phyloP scores from a whole-genome alignment of 768 basidiomycete genomes.

The Trametes maxima region DNA sequence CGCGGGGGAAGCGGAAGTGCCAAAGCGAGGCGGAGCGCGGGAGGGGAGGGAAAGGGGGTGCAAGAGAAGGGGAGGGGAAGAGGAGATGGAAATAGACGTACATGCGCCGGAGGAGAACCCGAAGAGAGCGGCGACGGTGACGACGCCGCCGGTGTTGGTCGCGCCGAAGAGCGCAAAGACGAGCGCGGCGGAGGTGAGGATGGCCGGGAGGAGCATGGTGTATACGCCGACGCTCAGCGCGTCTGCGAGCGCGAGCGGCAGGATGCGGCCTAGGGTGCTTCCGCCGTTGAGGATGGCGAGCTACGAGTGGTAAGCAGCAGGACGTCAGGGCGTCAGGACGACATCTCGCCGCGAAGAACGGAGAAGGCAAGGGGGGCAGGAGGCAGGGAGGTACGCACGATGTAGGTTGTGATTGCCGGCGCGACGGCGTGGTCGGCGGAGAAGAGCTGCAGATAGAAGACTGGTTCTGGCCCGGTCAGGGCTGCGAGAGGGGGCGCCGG shows the following conservation, averaged over 20 bases:
- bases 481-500: neutral
- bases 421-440: slow-evolving; percentile 25
- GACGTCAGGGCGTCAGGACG: neutral
- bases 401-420: slow-evolving; percentile 27
- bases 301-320: neutral
- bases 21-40: too few relatives aligned
- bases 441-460: slow-evolving; percentile 32
- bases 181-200: slow-evolving; percentile 40
- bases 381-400: slow-evolving; percentile 14
- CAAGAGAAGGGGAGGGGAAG: neutral
- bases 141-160: slow-evolving; percentile 39
- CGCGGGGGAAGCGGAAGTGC: neutral
- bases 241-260: slow-evolving; percentile 59
- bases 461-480: slow-evolving; percentile 10
- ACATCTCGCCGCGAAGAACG: too few relatives aligned
- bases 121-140: slow-evolving; percentile 47
- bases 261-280: slow-evolving; percentile 57
- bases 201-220: slow-evolving; percentile 42
- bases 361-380: neutral
- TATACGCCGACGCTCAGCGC: slow-evolving; percentile 43
- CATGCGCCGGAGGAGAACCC: slow-evolving; percentile 52
- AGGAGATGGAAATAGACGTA: too few relatives aligned
- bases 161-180: slow-evolving; percentile 44
- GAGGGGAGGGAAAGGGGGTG: neutral
- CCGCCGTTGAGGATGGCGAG: slow-evolving; percentile 46